Evolutionary conservation across 441 rosid species (phyloP).

Genomic region (Aquilaria agallochum): DNA sequence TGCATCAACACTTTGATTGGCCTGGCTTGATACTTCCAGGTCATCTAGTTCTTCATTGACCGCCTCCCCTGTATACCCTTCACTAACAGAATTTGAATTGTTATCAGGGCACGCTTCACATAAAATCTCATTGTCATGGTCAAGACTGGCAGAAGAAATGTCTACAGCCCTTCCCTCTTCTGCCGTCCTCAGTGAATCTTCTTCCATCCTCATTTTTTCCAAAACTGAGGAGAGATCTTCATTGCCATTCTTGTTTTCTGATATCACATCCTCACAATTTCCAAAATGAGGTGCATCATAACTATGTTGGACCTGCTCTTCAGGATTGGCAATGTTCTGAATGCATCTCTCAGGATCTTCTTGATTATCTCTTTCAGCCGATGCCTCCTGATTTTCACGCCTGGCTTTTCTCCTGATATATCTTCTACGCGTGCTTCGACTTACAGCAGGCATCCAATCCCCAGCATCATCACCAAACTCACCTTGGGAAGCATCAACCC

Average conservation of each 20-base stretch:
- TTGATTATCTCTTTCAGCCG: conserved; percentile 54
- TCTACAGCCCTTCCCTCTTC: conserved; percentile 10
- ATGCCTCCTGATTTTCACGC: conserved; percentile 43
- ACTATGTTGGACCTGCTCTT: conserved; percentile 16
- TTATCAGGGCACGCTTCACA: conserved; percentile 5
- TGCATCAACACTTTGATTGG: conserved; percentile 45
- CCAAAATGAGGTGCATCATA: conserved; percentile 21
- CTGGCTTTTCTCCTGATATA: conserved; percentile 74
- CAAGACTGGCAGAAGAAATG: conserved; percentile 12
- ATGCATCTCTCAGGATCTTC: conserved; percentile 38
- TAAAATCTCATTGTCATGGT: conserved; percentile 10
- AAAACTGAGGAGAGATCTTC: conserved; percentile 43
- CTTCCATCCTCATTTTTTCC: conserved; percentile 65
- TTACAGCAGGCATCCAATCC: conserved; percentile 90
- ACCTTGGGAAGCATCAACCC: conserved; percentile 84
- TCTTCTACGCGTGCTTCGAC: conserved; percentile 84
- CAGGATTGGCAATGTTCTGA: conserved; percentile 18
- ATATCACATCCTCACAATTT: conserved; percentile 24
- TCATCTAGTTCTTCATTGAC: conserved; percentile 32
- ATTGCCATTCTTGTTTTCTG: conserved; percentile 21
- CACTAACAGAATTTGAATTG: conserved; percentile 20
- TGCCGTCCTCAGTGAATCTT: conserved; percentile 37
- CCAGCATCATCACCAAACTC: conserved; percentile 46
- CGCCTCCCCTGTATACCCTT: conserved; percentile 25
- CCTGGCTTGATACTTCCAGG: conserved; percentile 48